phyloP scores from a whole-genome alignment of 306 rosid genomes.

The Sesbania bispinosa region DNA sequence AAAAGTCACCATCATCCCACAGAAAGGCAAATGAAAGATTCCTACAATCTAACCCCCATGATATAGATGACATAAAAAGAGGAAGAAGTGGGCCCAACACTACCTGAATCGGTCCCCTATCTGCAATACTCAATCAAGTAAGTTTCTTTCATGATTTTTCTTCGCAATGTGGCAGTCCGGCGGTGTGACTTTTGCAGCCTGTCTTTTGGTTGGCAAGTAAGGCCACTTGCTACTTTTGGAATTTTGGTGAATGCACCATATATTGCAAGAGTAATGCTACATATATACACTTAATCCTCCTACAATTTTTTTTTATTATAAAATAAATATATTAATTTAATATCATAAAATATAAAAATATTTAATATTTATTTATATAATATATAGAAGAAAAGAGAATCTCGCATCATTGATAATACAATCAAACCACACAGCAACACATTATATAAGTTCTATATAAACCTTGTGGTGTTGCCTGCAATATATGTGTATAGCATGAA shows the following conservation, averaged over 20 bases:
- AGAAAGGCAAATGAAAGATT: neutral
- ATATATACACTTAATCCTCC: too few species aligned
- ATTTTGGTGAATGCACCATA: slow-evolving; percentile 16
- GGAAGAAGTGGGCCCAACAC: slow-evolving; percentile 11
- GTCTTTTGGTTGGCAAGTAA: slow-evolving; percentile 32
- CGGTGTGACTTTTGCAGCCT: slow-evolving; percentile 28
- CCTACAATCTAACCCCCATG: neutral
- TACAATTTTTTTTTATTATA: too few species aligned
- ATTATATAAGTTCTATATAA: slow-evolving; percentile 1
- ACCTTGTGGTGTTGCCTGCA: neutral
- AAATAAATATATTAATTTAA: too few species aligned
- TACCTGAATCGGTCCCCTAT: slow-evolving; percentile 30
- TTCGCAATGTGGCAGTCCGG: slow-evolving; percentile 7
- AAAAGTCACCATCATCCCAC: slow-evolving; percentile 7
- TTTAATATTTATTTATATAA: too few species aligned
- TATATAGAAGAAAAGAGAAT: too few species aligned
- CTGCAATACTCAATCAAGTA: slow-evolving; percentile 29
- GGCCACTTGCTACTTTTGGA: slow-evolving; percentile 33
- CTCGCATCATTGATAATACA: too few species aligned
- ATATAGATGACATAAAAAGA: slow-evolving; percentile 16
- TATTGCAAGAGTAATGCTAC: too few species aligned
- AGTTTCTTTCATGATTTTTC: slow-evolving; percentile 2
- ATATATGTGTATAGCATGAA: neutral
- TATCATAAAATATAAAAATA: too few species aligned
- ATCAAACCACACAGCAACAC: too few species aligned